These are phyloP conservation scores for Monosporascus sp. DNA, from an alignment of 2,329 filamentous ascomycete genomes.

Conservation along the genomic window DNA sequence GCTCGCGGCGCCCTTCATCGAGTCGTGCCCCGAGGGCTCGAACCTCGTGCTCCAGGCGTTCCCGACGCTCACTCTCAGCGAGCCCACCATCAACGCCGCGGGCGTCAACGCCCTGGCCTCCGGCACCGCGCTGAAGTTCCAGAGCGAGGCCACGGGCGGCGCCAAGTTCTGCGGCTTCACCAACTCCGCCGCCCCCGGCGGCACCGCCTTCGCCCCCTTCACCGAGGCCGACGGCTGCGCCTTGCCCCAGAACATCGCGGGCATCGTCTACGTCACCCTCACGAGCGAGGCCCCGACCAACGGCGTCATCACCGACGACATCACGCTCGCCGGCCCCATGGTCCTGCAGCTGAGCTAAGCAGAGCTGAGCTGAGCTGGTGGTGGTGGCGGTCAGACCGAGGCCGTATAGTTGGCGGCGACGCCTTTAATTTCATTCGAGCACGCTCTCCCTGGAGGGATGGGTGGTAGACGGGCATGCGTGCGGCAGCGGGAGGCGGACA, in stretches of 20 bases:
- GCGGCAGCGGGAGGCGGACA: too few species aligned
- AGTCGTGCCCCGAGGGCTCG: conserved; percentile 60
- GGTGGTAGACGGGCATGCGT: too few species aligned
- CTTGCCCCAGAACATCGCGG: conserved; percentile 57
- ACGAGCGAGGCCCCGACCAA: conserved; percentile 47
- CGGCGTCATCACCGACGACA: conserved; percentile 53
- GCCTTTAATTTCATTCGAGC: too few species aligned
- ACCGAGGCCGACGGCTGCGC: conserved; percentile 49
- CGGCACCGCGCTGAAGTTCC: conserved; percentile 41
- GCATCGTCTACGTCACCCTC: conserved; percentile 63
- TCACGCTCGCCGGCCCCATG: conserved; percentile 61
- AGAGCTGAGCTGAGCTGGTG: background rate
- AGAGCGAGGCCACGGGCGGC: conserved; percentile 42
- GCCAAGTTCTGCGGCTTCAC: conserved; percentile 64
- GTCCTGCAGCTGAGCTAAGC: conserved; percentile 47
- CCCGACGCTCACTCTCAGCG: conserved; percentile 51
- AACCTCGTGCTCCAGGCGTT: conserved; percentile 60
- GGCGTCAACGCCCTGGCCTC: conserved; percentile 33
- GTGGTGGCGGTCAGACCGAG: too few species aligned
- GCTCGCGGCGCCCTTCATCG: conserved; percentile 68
- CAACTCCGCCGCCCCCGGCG: conserved; percentile 52
- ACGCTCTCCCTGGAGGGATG: too few species aligned
- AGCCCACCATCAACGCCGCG: conserved; percentile 32
- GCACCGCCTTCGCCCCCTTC: conserved; percentile 56
- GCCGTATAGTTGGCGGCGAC: too few species aligned